Conservation (phyloP, 139 green algal genomes). For the Nannochloris sp. region DNA sequence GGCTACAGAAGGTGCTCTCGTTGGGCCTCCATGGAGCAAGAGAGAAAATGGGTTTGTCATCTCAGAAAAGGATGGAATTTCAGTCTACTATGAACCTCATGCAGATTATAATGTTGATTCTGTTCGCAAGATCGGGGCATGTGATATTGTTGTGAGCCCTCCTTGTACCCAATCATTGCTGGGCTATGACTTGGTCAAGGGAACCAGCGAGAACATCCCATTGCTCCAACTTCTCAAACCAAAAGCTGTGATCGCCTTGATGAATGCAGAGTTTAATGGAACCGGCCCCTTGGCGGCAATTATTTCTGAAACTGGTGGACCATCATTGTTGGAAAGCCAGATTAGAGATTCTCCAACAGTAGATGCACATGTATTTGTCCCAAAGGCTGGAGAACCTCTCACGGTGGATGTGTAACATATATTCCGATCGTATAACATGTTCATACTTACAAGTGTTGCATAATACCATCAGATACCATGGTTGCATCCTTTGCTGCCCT, state of each 20-base stretch:
- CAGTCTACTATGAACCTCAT: constrained; percentile 69
- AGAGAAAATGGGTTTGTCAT: constrained; percentile 63
- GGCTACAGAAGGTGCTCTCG: constrained; percentile 58
- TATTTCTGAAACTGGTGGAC: constrained; percentile 13
- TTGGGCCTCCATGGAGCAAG: constrained; percentile 71
- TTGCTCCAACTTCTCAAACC: constrained; percentile 41
- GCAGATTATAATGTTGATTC: constrained; percentile 41
- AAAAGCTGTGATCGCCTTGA: constrained; percentile 40
- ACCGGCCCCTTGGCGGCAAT: constrained; percentile 14
- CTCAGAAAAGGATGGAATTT: constrained; percentile 26
- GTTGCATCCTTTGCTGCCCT: constrained; percentile 41
- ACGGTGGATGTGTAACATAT: not conserved
- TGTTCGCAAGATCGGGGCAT: constrained; percentile 19
- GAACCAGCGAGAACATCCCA: constrained; percentile 36
- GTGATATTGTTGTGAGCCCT: constrained; percentile 57
- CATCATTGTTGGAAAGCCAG: constrained; percentile 5
- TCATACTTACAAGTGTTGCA: not conserved
- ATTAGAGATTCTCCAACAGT: not conserved
- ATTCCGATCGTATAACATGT: not conserved
- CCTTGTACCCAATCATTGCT: constrained; percentile 32
- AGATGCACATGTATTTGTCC: not conserved
- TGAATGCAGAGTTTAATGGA: constrained; percentile 54
- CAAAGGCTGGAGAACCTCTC: too few species aligned
- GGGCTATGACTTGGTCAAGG: constrained; percentile 50
- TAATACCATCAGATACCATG: constrained; percentile 54